Percentiles rank a stretch among this genome's conserved stretches.
Conservation (phyloP, 225 moss, liverwort and hornwort genomes). For the Takakia lepidozioides region DNA sequence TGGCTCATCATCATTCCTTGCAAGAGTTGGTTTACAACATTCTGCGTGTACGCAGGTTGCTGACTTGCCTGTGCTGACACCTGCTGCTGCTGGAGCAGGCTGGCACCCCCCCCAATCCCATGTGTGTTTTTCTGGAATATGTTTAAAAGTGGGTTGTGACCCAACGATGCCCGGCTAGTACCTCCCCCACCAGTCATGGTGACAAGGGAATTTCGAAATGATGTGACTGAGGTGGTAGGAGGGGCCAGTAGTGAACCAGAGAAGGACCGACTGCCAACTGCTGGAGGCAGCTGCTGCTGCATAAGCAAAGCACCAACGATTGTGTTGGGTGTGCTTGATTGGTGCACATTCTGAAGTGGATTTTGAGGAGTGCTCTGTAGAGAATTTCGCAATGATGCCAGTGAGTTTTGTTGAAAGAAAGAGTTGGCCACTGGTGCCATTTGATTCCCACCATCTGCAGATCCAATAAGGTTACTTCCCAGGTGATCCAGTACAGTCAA, state of each 20-base stretch:
- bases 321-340: slow-evolving; percentile 40
- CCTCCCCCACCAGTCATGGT: slow-evolving; percentile 53
- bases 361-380: slow-evolving; percentile 64
- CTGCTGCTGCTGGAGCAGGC: slow-evolving; percentile 58
- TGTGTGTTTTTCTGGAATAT: slow-evolving; percentile 48
- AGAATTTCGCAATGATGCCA: slow-evolving; percentile 71
- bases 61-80: slow-evolving; percentile 25
- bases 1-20: slow-evolving; percentile 99
- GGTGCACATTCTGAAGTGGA: slow-evolving; percentile 13
- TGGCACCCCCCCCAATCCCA: slow-evolving; percentile 33
- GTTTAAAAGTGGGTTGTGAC: slow-evolving; percentile 56
- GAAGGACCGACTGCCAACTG: slow-evolving; percentile 16
- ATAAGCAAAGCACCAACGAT: slow-evolving; percentile 50
- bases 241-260: slow-evolving; percentile 78
- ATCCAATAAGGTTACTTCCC: too few species aligned
- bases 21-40: slow-evolving; percentile 70
- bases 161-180: slow-evolving; percentile 43
- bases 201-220: slow-evolving; percentile 82
- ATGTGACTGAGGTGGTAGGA: slow-evolving; percentile 77
- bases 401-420: slow-evolving; percentile 70
- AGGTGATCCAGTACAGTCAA: too few species aligned
- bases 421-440: too few species aligned
- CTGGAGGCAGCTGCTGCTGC: slow-evolving; percentile 14
- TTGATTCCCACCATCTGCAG: too few species aligned
- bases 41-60: slow-evolving; percentile 58